Conservation (phyloP, 2,329 filamentous ascomycete genomes). For the Fusarium sarcochroum region DNA sequence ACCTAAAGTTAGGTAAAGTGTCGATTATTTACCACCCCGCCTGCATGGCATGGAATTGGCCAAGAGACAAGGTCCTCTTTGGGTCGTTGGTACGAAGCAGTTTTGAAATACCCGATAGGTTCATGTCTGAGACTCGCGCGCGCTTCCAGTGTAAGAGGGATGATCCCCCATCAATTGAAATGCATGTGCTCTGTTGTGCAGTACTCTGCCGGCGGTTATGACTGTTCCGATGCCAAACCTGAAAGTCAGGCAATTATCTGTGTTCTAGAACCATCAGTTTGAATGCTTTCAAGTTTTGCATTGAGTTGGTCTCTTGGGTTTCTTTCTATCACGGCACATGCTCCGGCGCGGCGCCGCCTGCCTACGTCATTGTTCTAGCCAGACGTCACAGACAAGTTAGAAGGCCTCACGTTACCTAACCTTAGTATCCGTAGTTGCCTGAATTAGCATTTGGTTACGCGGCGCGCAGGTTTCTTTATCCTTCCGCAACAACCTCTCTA, state of each 20-base stretch:
- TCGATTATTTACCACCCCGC: too few relatives aligned
- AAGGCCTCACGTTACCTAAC: slow-evolving; percentile 28
- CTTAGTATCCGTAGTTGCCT: too few relatives aligned
- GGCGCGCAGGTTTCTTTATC: slow-evolving; percentile 17
- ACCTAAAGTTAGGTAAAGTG: too few relatives aligned
- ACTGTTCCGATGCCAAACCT: not conserved
- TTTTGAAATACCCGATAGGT: slow-evolving; percentile 26
- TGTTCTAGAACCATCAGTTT: not conserved
- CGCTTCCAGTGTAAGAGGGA: slow-evolving; percentile 4
- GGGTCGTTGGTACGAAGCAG: not conserved
- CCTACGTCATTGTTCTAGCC: slow-evolving; percentile 29
- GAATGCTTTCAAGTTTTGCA: not conserved
- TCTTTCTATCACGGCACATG: slow-evolving; percentile 21
- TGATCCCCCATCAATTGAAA: not conserved
- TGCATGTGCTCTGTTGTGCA: not conserved
- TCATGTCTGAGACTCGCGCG: slow-evolving; percentile 1
- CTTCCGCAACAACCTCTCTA: not conserved
- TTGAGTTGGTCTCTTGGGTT: slow-evolving; percentile 7
- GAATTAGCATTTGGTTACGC: slow-evolving; percentile 18
- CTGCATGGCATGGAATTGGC: not conserved
- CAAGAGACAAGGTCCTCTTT: slow-evolving; percentile 1
- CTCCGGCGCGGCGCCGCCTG: slow-evolving; percentile 16
- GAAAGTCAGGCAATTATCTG: not conserved
- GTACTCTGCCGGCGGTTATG: not conserved
- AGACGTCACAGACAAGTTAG: slow-evolving; percentile 1